These are phyloP conservation scores for Aspergillus candidus DNA, from an alignment of 2,329 filamentous ascomycete species.

Conservation along the genomic window DNA sequence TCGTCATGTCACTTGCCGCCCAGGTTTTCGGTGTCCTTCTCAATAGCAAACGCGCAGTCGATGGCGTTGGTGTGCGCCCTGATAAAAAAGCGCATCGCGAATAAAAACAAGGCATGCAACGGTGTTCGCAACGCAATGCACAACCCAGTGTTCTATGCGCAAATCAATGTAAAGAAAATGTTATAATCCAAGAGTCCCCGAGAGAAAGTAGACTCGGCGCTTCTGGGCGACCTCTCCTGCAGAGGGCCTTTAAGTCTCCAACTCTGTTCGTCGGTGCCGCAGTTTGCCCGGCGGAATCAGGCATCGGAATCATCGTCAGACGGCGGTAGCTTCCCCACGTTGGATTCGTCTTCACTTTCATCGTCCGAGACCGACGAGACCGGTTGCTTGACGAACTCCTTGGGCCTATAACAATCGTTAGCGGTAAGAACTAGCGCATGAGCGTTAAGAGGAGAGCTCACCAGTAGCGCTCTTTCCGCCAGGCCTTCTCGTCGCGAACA, in stretches of 20 bases:
- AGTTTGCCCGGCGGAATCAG: slow-evolving; percentile 25
- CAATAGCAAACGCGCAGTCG: slow-evolving; percentile 26
- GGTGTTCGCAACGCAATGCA: not conserved
- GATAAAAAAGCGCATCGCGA: slow-evolving; percentile 18
- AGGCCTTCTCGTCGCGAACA: slow-evolving; percentile 82
- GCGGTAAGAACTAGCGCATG: not conserved
- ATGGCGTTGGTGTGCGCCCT: slow-evolving; percentile 8
- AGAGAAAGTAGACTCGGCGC: no score
- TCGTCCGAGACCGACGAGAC: slow-evolving; percentile 60
- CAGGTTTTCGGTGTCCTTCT: slow-evolving; percentile 60
- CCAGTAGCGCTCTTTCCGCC: slow-evolving; percentile 89
- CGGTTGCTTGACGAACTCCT: slow-evolving; percentile 64
- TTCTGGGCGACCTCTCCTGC: no score
- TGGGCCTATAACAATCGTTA: slow-evolving; percentile 54
- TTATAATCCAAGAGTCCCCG: no score
- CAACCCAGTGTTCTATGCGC: no score
- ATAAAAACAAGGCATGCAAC: slow-evolving; percentile 13
- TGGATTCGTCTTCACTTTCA: slow-evolving; percentile 62
- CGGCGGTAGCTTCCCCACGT: slow-evolving; percentile 77
- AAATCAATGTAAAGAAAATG: no score
- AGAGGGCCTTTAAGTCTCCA: no score
- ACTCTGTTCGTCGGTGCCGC: no score
- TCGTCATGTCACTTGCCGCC: slow-evolving; percentile 63
- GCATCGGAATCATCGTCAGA: slow-evolving; percentile 68
- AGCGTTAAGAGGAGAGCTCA: slow-evolving; percentile 32